Evolutionary conservation across 306 rosid species (phyloP).

Genomic region (Mimosa pudica): DNA sequence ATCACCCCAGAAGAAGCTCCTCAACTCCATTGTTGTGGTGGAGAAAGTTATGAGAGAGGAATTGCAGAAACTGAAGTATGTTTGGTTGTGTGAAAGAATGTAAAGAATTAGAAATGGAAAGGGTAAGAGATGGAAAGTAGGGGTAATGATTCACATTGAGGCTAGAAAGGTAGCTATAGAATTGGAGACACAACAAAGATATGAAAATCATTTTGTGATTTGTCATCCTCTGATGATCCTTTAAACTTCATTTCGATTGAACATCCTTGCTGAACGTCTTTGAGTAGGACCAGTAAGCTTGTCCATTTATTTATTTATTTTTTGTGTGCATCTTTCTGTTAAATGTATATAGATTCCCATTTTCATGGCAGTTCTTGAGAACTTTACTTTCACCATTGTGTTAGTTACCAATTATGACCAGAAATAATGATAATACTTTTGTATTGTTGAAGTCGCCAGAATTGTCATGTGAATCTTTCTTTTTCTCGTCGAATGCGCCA

Average conservation of each 20-base stretch:
- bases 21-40: conserved; percentile 65
- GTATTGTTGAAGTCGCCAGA: background rate
- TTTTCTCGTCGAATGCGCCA: background rate
- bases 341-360: conserved; percentile 36
- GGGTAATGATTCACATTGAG: background rate
- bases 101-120: no score
- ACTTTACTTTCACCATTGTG: conserved; percentile 16
- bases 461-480: background rate
- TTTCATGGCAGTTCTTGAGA: conserved; percentile 15
- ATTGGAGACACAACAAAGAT: background rate
- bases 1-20: conserved; percentile 79
- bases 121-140: no score
- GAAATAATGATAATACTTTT: background rate
- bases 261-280: conserved; percentile 16
- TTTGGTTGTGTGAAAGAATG: no score
- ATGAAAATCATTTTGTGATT: background rate
- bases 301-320: background rate
- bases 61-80: conserved; percentile 50
- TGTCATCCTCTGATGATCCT: conserved; percentile 56
- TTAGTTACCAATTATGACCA: conserved; percentile 5
- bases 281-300: conserved; percentile 29
- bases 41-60: conserved; percentile 75
- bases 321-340: background rate
- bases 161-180: background rate
- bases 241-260: background rate